Percentiles rank a stretch among this genome's conserved stretches.
Conservation (phyloP, 768 basidiomycete genomes). For the Mycena vulgaris region DNA sequence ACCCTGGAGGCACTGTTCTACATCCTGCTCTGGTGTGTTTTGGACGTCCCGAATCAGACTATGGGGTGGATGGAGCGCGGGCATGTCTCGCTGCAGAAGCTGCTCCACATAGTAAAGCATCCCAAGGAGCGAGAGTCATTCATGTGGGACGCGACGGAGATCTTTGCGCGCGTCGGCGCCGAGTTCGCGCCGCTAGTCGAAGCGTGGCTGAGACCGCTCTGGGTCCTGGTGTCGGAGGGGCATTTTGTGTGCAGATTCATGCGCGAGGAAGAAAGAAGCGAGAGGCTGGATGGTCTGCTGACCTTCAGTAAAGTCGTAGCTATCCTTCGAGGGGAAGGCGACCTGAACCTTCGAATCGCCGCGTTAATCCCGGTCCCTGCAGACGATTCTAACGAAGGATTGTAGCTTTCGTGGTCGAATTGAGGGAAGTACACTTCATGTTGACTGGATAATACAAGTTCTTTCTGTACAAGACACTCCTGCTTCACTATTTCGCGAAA, state of each 20-base stretch:
- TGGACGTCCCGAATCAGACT: background rate
- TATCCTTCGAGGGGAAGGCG: background rate
- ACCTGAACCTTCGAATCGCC: slow-evolving; percentile 4
- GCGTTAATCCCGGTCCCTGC: slow-evolving; percentile 7
- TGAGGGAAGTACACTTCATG: background rate
- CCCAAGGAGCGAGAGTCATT: slow-evolving; percentile 21
- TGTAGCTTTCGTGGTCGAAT: background rate
- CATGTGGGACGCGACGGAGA: slow-evolving; percentile 12
- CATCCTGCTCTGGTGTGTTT: slow-evolving; percentile 21
- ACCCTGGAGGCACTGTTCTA: slow-evolving; percentile 18
- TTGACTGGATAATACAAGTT: slow-evolving; percentile 3
- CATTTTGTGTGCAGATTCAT: slow-evolving; percentile 2
- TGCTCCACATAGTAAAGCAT: slow-evolving; percentile 20
- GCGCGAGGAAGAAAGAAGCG: background rate
- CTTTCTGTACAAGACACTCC: background rate
- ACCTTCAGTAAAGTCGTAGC: background rate
- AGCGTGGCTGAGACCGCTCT: slow-evolving; percentile 18
- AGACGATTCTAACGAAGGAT: background rate
- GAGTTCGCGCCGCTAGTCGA: slow-evolving; percentile 3
- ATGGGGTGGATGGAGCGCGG: slow-evolving; percentile 7
- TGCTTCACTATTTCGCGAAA: slow-evolving; percentile 27
- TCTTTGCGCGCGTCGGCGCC: background rate
- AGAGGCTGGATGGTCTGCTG: background rate
- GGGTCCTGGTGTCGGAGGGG: slow-evolving; percentile 13
- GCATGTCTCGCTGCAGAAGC: background rate